Evolutionary conservation across 2,329 filamentous ascomycete species (phyloP).

Genomic region (Sporothrix globosa): DNA sequence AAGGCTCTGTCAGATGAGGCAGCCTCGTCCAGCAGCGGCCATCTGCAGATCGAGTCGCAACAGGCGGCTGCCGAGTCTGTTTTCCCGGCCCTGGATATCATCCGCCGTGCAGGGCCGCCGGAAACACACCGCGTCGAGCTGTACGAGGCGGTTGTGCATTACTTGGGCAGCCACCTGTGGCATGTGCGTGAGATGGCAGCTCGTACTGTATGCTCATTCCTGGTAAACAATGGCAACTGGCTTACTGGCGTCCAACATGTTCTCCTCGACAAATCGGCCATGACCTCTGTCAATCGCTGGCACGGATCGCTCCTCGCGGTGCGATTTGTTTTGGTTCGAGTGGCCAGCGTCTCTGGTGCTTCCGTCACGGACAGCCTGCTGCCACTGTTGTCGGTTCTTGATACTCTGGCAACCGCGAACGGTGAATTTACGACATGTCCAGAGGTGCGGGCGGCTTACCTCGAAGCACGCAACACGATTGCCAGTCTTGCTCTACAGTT

Average conservation of each 20-base stretch:
- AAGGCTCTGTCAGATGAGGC: constrained; percentile 42
- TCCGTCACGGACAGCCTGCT: constrained; percentile 41
- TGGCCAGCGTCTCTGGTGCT: constrained; percentile 49
- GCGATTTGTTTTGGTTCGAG: constrained; percentile 58
- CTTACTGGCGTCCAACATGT: constrained; percentile 47
- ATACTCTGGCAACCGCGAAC: constrained; percentile 24
- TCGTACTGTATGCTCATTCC: constrained; percentile 67
- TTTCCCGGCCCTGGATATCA: constrained; percentile 80
- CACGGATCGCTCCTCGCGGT: constrained; percentile 63
- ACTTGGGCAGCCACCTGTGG: constrained; percentile 73
- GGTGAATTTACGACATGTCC: constrained; percentile 40
- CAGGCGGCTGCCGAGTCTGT: constrained; percentile 65
- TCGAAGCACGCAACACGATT: constrained; percentile 53
- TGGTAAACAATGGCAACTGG: constrained; percentile 56
- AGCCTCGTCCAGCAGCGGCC: constrained; percentile 21
- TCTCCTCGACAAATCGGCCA: constrained; percentile 42
- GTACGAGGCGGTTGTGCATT: constrained; percentile 59
- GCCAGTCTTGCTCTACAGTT: constrained; percentile 35
- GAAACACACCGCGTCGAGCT: constrained; percentile 59
- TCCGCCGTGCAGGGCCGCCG: constrained; percentile 71
- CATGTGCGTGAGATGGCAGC: constrained; percentile 81
- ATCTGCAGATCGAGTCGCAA: constrained; percentile 41
- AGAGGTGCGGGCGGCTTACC: constrained; percentile 51
- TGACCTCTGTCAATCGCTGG: constrained; percentile 53
- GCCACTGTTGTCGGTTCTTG: constrained; percentile 25